phyloP scores from a whole-genome alignment of 768 basidiomycete species.

The Trametes cinnabarina region DNA sequence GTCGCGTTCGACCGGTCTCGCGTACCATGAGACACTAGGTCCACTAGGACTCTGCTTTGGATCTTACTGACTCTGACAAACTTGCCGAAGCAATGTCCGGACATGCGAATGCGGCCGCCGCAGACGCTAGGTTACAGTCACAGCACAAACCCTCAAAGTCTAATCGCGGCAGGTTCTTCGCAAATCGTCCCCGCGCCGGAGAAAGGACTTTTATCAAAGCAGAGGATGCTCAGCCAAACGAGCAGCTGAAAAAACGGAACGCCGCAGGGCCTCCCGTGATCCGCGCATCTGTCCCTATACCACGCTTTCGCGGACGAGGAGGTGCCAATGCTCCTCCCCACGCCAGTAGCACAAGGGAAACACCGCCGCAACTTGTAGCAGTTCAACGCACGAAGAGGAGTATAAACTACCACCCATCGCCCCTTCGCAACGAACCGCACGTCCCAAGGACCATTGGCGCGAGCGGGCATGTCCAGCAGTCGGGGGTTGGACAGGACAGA shows the following conservation, averaged over 20 bases:
- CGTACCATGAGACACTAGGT: too few species aligned
- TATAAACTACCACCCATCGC: too few species aligned
- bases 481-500: too few species aligned
- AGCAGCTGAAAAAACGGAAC: conserved; percentile 3
- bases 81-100: background rate
- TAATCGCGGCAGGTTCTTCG: background rate
- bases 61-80: too few species aligned
- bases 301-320: background rate
- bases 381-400: background rate
- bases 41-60: too few species aligned
- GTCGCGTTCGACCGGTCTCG: too few species aligned
- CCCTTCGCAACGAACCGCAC: too few species aligned
- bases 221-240: conserved; percentile 6
- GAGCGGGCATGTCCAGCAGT: too few species aligned
- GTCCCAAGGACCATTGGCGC: too few species aligned
- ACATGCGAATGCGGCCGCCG: background rate
- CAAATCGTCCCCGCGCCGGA: background rate
- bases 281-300: background rate
- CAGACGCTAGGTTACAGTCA: too few species aligned
- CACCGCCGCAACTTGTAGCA: background rate
- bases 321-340: background rate
- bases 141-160: too few species aligned
- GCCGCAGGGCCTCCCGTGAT: background rate
- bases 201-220: too few species aligned
- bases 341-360: background rate